Evolutionary conservation across 345 rosid genomes (phyloP), one percentile per base, ranked within the genome.

Genomic region (Eucalyptus paniculata): DNA sequence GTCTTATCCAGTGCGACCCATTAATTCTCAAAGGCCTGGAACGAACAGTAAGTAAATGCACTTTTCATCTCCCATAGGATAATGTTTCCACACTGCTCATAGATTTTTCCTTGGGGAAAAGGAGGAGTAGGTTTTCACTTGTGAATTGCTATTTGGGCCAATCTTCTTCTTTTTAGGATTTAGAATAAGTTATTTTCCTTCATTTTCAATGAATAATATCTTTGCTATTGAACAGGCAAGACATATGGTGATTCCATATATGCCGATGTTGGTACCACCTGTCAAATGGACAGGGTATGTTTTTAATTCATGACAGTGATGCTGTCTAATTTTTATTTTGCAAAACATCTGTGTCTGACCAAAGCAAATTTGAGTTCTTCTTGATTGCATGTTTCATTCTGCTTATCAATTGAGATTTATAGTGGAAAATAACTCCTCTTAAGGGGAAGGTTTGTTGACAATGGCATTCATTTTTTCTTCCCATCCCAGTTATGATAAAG

Each of bases 241-340:
- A 92, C 97, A 97, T 94, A 94, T 97, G 95, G 98, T 98, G 92
- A 95, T 98, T 89, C 99, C 99, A 90, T 97, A 96, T 91, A 97
- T 97, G 99, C 99, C 99, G 92, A 98, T 98, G 99, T 91, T 98
- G 96, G 95, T 98, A 88, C 99, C 99, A 50, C 99, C 99, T 44
- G 94, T 96, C 92, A 95, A 94, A 89, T 98, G 99, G 99, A 94
- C 96, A 53, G 95, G 99, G 99, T 98, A 97, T 89, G 91, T 51
- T 89, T 89, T 42, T 53, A 87, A 88, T 86, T 89, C 89, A 80
- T 60, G 90, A 34, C 44, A 72, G 24, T 72, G 82, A 72, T 72
- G 28, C 60, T 51, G 88, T 86, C 88, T 53, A 32, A 53, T 51
- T 50, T 86, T 51, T 21, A 50, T 18, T 62, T 86, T 86, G 88